Evolutionary conservation across 1,284 basidiomycete species (phyloP).

Genomic region (Rhodofomes roseus): DNA sequence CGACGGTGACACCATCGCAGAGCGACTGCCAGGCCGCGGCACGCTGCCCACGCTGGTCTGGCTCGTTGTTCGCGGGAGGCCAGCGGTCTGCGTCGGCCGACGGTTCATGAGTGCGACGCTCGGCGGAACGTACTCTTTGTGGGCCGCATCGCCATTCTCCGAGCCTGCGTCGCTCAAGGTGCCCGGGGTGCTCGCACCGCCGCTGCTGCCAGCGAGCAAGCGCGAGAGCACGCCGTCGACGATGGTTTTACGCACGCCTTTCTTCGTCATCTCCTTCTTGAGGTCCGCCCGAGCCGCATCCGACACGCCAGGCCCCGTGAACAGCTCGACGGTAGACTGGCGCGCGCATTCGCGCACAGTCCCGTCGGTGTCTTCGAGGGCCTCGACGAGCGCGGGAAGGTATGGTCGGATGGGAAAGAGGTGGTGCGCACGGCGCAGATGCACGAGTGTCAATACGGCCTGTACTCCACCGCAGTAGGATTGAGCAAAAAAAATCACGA

Average conservation of each 20-base stretch:
- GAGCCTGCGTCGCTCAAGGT: slow-evolving; percentile 48
- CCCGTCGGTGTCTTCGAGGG: slow-evolving; percentile 88
- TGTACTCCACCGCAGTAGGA: slow-evolving; percentile 22
- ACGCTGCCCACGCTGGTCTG: slow-evolving; percentile 42
- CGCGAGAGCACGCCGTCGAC: slow-evolving; percentile 66
- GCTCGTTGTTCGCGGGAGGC: slow-evolving; percentile 45
- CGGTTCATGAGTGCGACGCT: slow-evolving; percentile 59
- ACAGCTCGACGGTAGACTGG: slow-evolving; percentile 78
- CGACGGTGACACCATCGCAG: slow-evolving; percentile 42
- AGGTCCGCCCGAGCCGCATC: slow-evolving; percentile 88
- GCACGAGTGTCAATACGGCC: slow-evolving; percentile 64
- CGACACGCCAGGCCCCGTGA: slow-evolving; percentile 76
- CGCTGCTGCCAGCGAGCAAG: slow-evolving; percentile 44
- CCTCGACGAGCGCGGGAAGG: slow-evolving; percentile 75
- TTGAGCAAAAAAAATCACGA: background rate
- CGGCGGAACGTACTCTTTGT: slow-evolving; percentile 69
- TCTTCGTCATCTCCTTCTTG: slow-evolving; percentile 87
- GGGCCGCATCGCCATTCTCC: slow-evolving; percentile 50
- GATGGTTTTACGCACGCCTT: slow-evolving; percentile 84
- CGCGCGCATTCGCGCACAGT: slow-evolving; percentile 86
- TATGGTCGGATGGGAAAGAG: slow-evolving; percentile 84
- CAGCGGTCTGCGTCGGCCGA: slow-evolving; percentile 34
- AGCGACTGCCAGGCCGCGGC: slow-evolving; percentile 56
- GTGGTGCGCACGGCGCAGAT: slow-evolving; percentile 61
- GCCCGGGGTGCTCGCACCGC: slow-evolving; percentile 37